phyloP scores from a whole-genome alignment of 192 early-diverging fungal genomes.

The Oehlia diaphana region DNA sequence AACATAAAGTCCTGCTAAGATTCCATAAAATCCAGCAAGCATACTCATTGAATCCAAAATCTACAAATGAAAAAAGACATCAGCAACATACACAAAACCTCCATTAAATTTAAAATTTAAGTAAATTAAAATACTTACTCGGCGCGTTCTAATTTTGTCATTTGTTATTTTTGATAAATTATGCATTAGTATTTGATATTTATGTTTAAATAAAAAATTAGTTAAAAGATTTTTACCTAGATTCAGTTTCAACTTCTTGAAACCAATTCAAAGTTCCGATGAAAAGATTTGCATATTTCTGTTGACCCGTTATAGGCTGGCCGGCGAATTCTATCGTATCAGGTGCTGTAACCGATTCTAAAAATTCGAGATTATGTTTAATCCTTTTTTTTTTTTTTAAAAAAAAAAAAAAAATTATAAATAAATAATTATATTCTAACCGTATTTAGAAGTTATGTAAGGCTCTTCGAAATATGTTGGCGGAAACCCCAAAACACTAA shows the following conservation, averaged over 20 bases:
- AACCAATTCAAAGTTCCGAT: constrained; percentile 29
- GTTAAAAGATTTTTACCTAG: not conserved
- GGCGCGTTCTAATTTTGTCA: not conserved
- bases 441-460: constrained; percentile 20
- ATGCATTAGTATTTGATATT: too few species aligned
- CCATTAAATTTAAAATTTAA: not conserved
- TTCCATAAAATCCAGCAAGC: constrained; percentile 23
- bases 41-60: constrained; percentile 19
- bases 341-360: constrained; percentile 22
- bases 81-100: too few species aligned
- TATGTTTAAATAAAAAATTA: too few species aligned
- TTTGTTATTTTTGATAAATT: too few species aligned
- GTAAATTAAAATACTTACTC: not conserved
- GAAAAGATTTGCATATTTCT: constrained; percentile 27
- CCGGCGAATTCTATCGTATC: not conserved
- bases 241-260: constrained; percentile 5
- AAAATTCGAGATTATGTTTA: not conserved
- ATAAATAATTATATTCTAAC: not conserved
- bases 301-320: not conserved
- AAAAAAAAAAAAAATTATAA: not conserved
- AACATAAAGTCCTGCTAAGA: constrained; percentile 22
- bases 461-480: not conserved
- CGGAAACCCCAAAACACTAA: constrained; percentile 7
- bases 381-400: not conserved
- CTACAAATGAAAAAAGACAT: not conserved